A percentile compares a stretch with the other conserved stretches of the same genome.
phyloP scores from a whole-genome alignment of 2,329 filamentous ascomycete species.

The Claviceps humidiphila region DNA sequence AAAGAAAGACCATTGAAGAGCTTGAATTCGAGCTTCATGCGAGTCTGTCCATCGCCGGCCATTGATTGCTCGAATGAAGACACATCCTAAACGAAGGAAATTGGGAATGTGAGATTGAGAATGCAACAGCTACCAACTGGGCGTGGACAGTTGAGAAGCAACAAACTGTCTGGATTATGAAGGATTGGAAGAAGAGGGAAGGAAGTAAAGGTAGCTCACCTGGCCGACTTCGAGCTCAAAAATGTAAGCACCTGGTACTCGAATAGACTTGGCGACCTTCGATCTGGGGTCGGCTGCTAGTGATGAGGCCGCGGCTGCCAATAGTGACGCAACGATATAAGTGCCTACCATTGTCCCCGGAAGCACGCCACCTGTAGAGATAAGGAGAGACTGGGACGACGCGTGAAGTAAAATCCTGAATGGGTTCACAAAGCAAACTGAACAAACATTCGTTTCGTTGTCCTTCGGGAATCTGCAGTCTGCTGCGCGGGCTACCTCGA shows the following conservation, averaged over 20 bases:
- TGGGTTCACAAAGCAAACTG: not conserved
- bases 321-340: conserved; percentile 7
- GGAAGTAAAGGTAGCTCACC: conserved; percentile 7
- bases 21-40: conserved; percentile 34
- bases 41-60: conserved; percentile 24
- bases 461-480: too few relatives aligned
- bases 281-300: not conserved
- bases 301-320: conserved; percentile 7
- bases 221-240: conserved; percentile 9
- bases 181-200: too few relatives aligned
- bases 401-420: not conserved
- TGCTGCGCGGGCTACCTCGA: not conserved
- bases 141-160: too few relatives aligned
- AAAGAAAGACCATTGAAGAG: conserved; percentile 43
- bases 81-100: conserved; percentile 9
- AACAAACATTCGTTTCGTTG: too few relatives aligned
- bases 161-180: too few relatives aligned
- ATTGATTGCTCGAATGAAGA: conserved; percentile 8
- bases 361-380: not conserved
- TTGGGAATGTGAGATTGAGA: too few relatives aligned
- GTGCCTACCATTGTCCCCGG: conserved; percentile 8
- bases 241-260: conserved; percentile 11
- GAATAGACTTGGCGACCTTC: not conserved
- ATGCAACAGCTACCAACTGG: too few relatives aligned
- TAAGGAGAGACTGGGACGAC: not conserved